Evolutionary conservation across 768 basidiomycete species (phyloP).

Genomic region (Sutorius australiensis): DNA sequence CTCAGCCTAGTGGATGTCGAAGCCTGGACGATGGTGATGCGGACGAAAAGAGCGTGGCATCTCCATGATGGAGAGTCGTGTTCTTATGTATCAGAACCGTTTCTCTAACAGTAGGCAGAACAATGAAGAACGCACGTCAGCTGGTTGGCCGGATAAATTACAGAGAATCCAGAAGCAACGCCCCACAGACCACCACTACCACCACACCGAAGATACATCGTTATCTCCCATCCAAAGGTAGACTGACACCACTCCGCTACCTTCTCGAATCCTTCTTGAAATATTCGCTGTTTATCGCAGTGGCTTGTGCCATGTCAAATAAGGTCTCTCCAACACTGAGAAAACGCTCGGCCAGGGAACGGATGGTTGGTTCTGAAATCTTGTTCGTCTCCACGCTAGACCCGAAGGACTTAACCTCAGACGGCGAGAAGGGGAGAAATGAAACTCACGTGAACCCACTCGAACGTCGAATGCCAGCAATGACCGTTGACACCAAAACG

Average conservation of each 20-base stretch:
- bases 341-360: constrained; percentile 75
- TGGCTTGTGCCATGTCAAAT: constrained; percentile 80
- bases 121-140: constrained; percentile 24
- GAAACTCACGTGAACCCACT: constrained; percentile 83
- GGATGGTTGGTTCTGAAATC: constrained; percentile 75
- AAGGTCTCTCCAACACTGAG: constrained; percentile 84
- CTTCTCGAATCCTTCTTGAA: constrained; percentile 59
- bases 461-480: constrained; percentile 87
- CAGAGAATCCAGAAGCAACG: constrained; percentile 22
- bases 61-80: constrained; percentile 8
- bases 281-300: constrained; percentile 82
- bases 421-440: background rate
- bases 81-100: constrained; percentile 3
- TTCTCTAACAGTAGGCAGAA: constrained; percentile 9
- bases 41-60: constrained; percentile 3
- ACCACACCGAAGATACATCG: constrained; percentile 7
- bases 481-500: constrained; percentile 78
- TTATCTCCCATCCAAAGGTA: background rate
- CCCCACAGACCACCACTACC: constrained; percentile 6
- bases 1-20: background rate
- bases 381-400: constrained; percentile 59
- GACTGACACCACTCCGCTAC: constrained; percentile 13
- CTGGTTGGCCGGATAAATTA: constrained; percentile 27
- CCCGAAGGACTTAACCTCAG: background rate
- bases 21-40: background rate